Conservation (phyloP, 2,329 filamentous ascomycete species). For the Fusarium drepaniforme region DNA sequence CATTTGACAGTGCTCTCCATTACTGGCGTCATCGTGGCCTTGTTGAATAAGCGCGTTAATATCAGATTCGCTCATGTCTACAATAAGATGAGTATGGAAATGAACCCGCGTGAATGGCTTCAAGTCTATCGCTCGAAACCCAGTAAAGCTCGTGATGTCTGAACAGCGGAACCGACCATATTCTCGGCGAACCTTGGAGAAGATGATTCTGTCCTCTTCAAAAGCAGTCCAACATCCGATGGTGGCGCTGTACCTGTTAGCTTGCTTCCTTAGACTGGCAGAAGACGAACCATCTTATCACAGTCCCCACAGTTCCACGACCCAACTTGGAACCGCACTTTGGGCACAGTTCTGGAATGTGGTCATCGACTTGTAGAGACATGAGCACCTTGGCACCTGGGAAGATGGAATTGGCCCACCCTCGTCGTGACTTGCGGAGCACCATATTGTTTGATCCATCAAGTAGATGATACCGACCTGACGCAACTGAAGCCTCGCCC, state of each 20-base stretch:
- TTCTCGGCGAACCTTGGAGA: no score
- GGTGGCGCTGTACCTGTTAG: neutral
- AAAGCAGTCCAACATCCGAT: neutral
- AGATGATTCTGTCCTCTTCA: no score
- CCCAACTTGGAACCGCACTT: neutral
- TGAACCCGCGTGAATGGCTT: no score
- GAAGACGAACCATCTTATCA: neutral
- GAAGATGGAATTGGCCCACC: neutral
- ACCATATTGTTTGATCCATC: neutral
- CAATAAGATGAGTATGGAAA: no score
- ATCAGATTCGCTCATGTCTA: no score
- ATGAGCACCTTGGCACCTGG: neutral
- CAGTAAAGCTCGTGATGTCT: no score
- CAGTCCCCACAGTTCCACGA: accelerated
- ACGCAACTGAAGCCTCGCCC: neutral
- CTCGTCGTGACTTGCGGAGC: neutral
- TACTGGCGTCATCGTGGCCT: no score
- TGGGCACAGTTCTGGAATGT: neutral
- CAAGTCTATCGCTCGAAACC: no score
- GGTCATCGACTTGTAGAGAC: neutral
- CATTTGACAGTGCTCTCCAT: no score
- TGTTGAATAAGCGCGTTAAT: no score
- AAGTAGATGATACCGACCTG: neutral
- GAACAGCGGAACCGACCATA: no score
- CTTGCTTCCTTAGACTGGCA: neutral